Evolutionary conservation across 176 grass and related monocot species (phyloP).

Genomic region (Carex pumila): DNA sequence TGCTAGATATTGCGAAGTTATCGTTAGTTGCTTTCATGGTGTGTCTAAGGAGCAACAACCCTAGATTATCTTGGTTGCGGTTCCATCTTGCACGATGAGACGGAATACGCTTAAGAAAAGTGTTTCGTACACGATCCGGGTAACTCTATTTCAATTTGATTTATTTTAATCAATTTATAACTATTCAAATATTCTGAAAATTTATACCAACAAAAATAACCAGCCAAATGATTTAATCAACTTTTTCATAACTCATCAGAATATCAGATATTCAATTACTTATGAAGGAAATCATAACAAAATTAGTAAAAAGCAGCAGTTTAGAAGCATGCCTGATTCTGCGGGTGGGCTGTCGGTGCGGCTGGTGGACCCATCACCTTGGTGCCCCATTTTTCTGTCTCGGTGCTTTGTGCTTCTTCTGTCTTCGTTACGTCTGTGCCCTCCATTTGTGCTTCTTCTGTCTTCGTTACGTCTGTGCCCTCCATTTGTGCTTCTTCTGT

Average conservation of each 20-base stretch:
- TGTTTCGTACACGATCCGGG: too few relatives aligned
- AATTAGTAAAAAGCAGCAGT: not conserved
- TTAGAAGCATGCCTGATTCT: constrained; percentile 36
- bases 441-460: not conserved
- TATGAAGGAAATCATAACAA: not conserved
- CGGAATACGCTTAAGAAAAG: too few relatives aligned
- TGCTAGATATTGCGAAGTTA: too few relatives aligned
- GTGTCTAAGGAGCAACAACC: too few relatives aligned
- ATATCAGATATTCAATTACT: not conserved
- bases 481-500: constrained; percentile 15
- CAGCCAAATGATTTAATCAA: not conserved
- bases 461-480: constrained; percentile 16
- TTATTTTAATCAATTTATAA: too few relatives aligned
- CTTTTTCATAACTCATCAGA: not conserved
- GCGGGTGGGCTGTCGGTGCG: constrained; percentile 55
- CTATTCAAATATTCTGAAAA: too few relatives aligned
- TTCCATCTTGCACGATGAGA: too few relatives aligned
- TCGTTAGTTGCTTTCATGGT: too few relatives aligned
- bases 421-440: not conserved
- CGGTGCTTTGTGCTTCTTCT: not conserved
- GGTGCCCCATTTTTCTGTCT: constrained; percentile 59
- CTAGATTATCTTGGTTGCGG: too few relatives aligned
- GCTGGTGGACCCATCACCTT: constrained; percentile 68
- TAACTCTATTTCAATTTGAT: too few relatives aligned
- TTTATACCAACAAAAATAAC: not conserved